These are phyloP conservation scores for Termitomyces sp. DNA, from an alignment of 768 basidiomycete genomes.

Conservation along the genomic window DNA sequence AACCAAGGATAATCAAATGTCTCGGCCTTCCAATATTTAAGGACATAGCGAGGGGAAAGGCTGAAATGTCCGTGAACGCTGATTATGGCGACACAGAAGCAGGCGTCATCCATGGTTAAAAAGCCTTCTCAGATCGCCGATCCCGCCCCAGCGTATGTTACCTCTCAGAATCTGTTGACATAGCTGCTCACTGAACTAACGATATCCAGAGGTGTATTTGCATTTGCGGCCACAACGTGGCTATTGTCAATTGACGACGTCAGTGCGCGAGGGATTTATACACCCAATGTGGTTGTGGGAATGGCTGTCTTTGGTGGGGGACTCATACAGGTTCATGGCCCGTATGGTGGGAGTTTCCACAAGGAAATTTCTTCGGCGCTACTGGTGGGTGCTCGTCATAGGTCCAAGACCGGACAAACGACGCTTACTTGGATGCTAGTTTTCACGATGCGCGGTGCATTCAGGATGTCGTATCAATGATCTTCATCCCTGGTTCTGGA, in stretches of 20 bases:
- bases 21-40: neutral
- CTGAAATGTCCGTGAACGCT: neutral
- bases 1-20: neutral
- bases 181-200: neutral
- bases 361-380: slow-evolving; percentile 59
- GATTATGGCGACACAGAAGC: neutral
- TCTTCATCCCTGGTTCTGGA: slow-evolving; percentile 63
- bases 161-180: neutral
- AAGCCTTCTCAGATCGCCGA: slow-evolving; percentile 24
- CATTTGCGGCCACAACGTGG: slow-evolving; percentile 49
- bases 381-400: slow-evolving; percentile 35
- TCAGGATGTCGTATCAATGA: slow-evolving; percentile 77
- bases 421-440: slow-evolving; percentile 28
- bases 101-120: neutral
- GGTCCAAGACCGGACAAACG: too few relatives aligned
- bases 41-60: slow-evolving; percentile 2
- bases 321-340: slow-evolving; percentile 68
- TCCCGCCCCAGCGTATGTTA: slow-evolving; percentile 24
- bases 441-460: slow-evolving; percentile 68
- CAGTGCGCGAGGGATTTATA: slow-evolving; percentile 37
- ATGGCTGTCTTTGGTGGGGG: slow-evolving; percentile 75
- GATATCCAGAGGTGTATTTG: slow-evolving; percentile 24
- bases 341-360: slow-evolving; percentile 76
- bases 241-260: slow-evolving; percentile 66
- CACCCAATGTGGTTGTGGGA: slow-evolving; percentile 63